Evolutionary conservation across 192 early-diverging fungal species (phyloP).

Genomic region (Rhizophlyctis rosea): DNA sequence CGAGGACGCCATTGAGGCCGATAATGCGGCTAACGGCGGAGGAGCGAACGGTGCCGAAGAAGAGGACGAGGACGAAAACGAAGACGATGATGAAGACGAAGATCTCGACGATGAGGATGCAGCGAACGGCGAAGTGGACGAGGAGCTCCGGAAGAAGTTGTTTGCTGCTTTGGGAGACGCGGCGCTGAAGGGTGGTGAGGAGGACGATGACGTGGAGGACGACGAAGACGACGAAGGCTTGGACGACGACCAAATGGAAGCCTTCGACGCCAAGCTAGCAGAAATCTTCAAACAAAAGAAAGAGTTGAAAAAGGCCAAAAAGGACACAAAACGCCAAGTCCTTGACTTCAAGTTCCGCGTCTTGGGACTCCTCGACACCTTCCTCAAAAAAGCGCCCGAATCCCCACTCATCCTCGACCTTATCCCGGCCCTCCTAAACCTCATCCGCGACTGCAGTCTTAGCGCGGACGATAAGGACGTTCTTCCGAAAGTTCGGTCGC

Average conservation of each 20-base stretch:
- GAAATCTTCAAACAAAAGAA: constrained; percentile 89
- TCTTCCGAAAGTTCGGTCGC: constrained; percentile 61
- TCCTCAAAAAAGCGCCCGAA: constrained; percentile 62
- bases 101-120: constrained; percentile 53
- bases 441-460: constrained; percentile 49
- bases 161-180: constrained; percentile 60
- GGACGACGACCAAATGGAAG: constrained; percentile 84
- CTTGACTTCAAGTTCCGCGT: constrained; percentile 89
- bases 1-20: constrained; percentile 42
- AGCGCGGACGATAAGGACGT: constrained; percentile 53
- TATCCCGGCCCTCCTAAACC: constrained; percentile 66
- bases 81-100: constrained; percentile 48
- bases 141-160: constrained; percentile 72
- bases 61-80: constrained; percentile 43
- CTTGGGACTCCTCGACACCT: constrained; percentile 78
- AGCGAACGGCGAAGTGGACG: constrained; percentile 59
- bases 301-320: constrained; percentile 72
- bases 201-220: constrained; percentile 55
- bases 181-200: constrained; percentile 39
- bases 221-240: constrained; percentile 58
- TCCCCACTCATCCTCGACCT: constrained; percentile 69
- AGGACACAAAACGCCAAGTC: constrained; percentile 75
- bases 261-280: constrained; percentile 87
- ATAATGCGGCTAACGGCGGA: constrained; percentile 41
- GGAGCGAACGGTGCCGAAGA: constrained; percentile 43